Evolutionary conservation across 2,329 filamentous ascomycete species (phyloP), one percentile per base, ranked within the genome.

Genomic region (Colletotrichum sp.): DNA sequence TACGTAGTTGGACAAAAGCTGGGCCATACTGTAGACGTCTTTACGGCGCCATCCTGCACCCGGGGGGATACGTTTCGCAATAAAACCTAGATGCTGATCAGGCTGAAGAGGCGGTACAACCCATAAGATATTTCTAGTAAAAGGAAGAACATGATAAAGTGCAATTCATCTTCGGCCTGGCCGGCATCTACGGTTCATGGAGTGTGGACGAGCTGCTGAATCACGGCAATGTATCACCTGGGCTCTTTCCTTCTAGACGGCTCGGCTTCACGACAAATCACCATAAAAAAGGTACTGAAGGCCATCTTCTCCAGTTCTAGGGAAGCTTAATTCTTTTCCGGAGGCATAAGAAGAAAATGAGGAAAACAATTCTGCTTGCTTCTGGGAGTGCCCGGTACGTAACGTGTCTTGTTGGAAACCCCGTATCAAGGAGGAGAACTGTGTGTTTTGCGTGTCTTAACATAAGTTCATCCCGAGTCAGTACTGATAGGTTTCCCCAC

Each of bases 311-410:
- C n/a, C 8, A 3, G n/a, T 10, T 43, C 3, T n/a, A 12, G 39
- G 1, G 3, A 1, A n/a, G 3, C 5, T 3, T 12, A 3, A 3
- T 43, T 1, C 39, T 4, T 3, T n/a, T 12, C 4, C 1, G 7
- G 18, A 48, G 39, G 18, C 39, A 48, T 22, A 12, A 43, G 18
- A 12, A 43, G 18, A 2, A 43, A 6, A 43, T n/a, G 9, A 3
- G 39, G 0, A n/a, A 43, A 43, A 6, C 18, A 3, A 0, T 43
- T 43, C 0, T 3, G 6, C 18, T 43, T 48, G 9, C 39, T n/a
- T n/a, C 39, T 0, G 9, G 3, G 39, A 12, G 39, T n/a, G 9
- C 18, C 9, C 2, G 39, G 18, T n/a, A 48, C 2, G 18, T 48
- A n/a, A 48, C 18, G 1, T 12, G 39, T 12, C 39, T n/a, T 48